Percentiles rank a stretch among this genome's conserved stretches.
phyloP scores from a whole-genome alignment of 441 rosid species.

The Erodium chrysanthum region DNA sequence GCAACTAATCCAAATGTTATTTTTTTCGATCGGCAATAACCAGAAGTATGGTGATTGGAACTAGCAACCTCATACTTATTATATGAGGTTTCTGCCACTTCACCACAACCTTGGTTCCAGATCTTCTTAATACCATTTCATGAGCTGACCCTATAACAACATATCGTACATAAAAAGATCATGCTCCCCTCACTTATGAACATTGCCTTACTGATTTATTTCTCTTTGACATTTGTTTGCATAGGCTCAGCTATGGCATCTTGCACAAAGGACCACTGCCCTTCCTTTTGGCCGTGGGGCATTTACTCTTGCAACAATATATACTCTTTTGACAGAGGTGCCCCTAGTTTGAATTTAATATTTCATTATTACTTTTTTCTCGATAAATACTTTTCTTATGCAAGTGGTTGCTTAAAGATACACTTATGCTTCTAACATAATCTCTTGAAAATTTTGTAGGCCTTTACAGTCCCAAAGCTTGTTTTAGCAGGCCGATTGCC shows the following conservation, averaged over 20 bases:
- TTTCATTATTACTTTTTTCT: slow-evolving; percentile 4
- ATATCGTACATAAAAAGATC: neutral
- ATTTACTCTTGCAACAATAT: slow-evolving; percentile 87
- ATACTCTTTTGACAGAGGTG: slow-evolving; percentile 93
- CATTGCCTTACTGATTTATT: slow-evolving; percentile 2
- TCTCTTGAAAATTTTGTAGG: slow-evolving; percentile 41
- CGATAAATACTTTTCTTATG: neutral
- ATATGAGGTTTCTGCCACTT: neutral
- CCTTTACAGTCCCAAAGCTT: slow-evolving; percentile 95
- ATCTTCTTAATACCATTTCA: neutral
- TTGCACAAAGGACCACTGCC: slow-evolving; percentile 96
- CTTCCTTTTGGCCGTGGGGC: slow-evolving; percentile 99
- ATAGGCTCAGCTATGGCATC: slow-evolving; percentile 94
- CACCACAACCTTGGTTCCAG: neutral
- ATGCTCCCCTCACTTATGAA: neutral
- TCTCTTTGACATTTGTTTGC: slow-evolving; percentile 22
- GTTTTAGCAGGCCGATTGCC: slow-evolving; percentile 98
- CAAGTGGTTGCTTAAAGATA: slow-evolving; percentile 20
- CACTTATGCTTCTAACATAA: slow-evolving; percentile 15
- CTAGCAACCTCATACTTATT: neutral
- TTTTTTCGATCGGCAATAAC: neutral
- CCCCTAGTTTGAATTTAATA: slow-evolving; percentile 11
- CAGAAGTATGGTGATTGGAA: neutral
- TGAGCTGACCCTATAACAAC: neutral
- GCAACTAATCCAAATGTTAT: neutral